These are phyloP conservation scores for Azolla pinnata DNA, from an alignment of 75 land plant genomes.

Conservation along the genomic window DNA sequence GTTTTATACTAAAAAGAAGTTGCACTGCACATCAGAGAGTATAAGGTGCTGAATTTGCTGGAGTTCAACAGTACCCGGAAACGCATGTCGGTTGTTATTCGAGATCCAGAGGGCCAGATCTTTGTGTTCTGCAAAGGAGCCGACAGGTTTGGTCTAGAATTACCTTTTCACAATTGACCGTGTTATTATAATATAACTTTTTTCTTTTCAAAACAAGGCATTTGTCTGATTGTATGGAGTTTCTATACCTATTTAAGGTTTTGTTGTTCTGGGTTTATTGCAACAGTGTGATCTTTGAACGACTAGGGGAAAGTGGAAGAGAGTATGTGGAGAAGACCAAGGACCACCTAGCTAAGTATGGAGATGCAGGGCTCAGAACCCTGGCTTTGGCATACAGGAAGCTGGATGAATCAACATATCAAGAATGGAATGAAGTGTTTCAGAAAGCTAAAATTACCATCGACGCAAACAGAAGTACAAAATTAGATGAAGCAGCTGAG, in stretches of 20 bases:
- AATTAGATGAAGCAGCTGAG: slow-evolving; percentile 54
- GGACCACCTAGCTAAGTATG: slow-evolving; percentile 55
- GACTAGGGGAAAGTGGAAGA: slow-evolving; percentile 53
- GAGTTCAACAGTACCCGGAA: slow-evolving; percentile 87
- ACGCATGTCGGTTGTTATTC: slow-evolving; percentile 80
- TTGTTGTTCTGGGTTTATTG: no score
- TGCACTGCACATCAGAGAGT: slow-evolving; percentile 54
- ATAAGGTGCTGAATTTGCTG: slow-evolving; percentile 67
- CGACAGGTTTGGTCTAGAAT: slow-evolving; percentile 47
- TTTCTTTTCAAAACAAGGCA: neutral
- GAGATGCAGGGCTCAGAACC: slow-evolving; percentile 76
- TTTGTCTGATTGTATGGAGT: neutral
- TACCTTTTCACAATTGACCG: neutral
- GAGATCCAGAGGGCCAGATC: slow-evolving; percentile 50
- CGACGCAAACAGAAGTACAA: slow-evolving; percentile 48
- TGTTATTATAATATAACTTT: neutral
- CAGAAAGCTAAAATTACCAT: slow-evolving; percentile 58
- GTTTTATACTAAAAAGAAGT: slow-evolving; percentile 1
- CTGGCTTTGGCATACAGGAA: slow-evolving; percentile 57
- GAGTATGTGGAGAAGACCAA: slow-evolving; percentile 39
- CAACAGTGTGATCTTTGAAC: slow-evolving; percentile 71
- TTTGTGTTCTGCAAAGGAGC: slow-evolving; percentile 87
- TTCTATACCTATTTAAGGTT: no score
- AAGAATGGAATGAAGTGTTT: slow-evolving; percentile 62
- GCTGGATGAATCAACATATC: slow-evolving; percentile 49